phyloP scores from a whole-genome alignment of 768 basidiomycete species.

The Leucocoprinus birnbaumii region DNA sequence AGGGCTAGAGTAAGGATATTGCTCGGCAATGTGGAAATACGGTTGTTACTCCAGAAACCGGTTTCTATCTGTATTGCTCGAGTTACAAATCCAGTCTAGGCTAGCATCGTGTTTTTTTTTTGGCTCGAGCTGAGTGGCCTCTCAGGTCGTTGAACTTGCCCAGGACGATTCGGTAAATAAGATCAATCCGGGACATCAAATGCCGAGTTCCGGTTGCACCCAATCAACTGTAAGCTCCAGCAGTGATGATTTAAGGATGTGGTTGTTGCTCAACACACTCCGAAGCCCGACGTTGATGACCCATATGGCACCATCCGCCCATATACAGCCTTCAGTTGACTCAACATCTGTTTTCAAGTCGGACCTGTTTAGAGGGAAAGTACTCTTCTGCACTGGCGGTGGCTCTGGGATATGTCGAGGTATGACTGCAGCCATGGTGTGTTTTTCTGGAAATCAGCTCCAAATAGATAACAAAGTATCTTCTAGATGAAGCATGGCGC shows the following conservation, averaged over 20 bases:
- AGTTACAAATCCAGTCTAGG: no score
- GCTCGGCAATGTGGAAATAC: no score
- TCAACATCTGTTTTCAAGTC: conserved; percentile 69
- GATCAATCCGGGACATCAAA: not conserved
- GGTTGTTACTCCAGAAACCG: no score
- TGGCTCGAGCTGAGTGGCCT: no score
- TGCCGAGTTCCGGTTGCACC: not conserved
- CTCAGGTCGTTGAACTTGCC: not conserved
- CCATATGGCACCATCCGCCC: conserved; percentile 37
- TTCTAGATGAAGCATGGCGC: conserved; percentile 81
- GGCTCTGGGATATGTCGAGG: conserved; percentile 90
- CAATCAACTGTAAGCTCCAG: not conserved
- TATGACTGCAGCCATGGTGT: conserved; percentile 82
- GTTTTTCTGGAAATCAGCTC: conserved; percentile 20
- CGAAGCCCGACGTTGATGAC: not conserved
- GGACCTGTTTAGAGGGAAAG: conserved; percentile 88
- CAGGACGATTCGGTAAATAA: no score
- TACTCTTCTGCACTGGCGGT: conserved; percentile 88
- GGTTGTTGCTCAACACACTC: not conserved
- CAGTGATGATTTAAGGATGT: not conserved
- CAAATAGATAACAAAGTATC: conserved; percentile 10
- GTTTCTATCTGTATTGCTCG: no score
- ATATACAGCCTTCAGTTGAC: conserved; percentile 43
- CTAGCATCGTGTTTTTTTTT: no score
- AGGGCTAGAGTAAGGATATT: no score